Base-by-base conservation (phyloP, 768 basidiomycete species). In the Clavaria fumosa region DNA sequence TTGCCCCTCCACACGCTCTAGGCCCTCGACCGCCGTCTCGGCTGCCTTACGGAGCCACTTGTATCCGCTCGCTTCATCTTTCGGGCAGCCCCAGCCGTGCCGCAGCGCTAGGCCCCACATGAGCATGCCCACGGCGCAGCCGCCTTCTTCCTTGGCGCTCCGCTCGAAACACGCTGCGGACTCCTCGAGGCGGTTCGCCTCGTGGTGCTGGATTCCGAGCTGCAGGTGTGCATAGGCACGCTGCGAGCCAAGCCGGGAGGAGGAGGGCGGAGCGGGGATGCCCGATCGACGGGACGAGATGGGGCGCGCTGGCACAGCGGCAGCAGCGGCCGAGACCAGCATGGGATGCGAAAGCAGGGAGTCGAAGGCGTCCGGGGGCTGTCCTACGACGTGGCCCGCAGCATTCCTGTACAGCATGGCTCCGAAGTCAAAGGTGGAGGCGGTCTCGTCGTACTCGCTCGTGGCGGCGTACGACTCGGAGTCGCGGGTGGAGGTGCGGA, bases 71-170 rank as follows among this genome's bases (percentile, higher is more conserved):
- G 67, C 72, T 54, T 89, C 84, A 47, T 86, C 74, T 66, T 80
- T 77, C 51, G 66, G 58, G 45, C 76, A 75, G 2, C 88, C 89
- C 88, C 89, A 93, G 2, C 86, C 88, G 52, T 88, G 83, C 36
- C 88, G 63, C 48, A 89, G 59, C 21, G 84, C 64, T 28, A 93
- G 59, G 0, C 88, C 89, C 70, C 81, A 90, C 82, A 93, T 86
- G 42, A 91, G 56, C 85, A 89, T 90, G 12, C 89, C 89, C 3
- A 85, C 75, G 2, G 78, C 79, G 49, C 81, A 88, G 1, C 85
- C 89, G 1, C 86, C 86, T 35, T 64, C 58, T 43, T 71, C 61
- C 37, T 63, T 81, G 7, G 84, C 84, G 32, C 76, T 73, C 56
- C 67, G 69, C 58, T 88, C 83, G 51, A 88, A 86, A 53, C 64